Percentiles rank a stretch among this genome's conserved stretches.
These are phyloP conservation scores for Cytospora paraplurivora DNA, from an alignment of 2,329 filamentous ascomycete species.

Conservation along the genomic window DNA sequence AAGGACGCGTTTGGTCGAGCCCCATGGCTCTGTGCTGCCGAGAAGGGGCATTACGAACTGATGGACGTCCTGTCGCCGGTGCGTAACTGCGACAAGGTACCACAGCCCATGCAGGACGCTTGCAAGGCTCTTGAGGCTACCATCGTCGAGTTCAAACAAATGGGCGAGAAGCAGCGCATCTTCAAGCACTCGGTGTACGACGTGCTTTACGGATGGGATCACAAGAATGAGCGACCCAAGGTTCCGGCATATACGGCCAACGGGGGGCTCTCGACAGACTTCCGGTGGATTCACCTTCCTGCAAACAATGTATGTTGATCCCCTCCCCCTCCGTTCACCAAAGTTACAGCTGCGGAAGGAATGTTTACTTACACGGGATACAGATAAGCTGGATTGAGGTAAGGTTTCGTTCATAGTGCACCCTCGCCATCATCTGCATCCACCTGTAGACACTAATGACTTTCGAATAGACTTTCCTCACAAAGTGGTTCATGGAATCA, in stretches of 20 bases:
- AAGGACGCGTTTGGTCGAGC: conserved; percentile 46
- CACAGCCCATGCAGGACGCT: conserved; percentile 45
- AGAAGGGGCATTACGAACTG: conserved; percentile 40
- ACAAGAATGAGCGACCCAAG: conserved; percentile 48
- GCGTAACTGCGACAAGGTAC: conserved; percentile 38
- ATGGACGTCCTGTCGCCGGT: conserved; percentile 43
- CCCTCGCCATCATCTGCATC: conserved; percentile 47
- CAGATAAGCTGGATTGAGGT: conserved; percentile 59
- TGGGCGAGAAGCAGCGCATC: conserved; percentile 45
- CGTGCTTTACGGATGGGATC: conserved; percentile 52
- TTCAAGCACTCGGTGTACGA: conserved; percentile 52
- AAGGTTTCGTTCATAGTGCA: not conserved
- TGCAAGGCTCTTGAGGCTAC: conserved; percentile 54
- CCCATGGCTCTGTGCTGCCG: conserved; percentile 46
- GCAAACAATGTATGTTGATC: conserved; percentile 50
- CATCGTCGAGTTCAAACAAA: conserved; percentile 54
- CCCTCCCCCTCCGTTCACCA: conserved; percentile 35
- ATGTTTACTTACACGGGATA: not conserved
- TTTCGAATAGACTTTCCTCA: conserved; percentile 49
- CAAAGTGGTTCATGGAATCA: conserved; percentile 65
- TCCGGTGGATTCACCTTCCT: conserved; percentile 56
- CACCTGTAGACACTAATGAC: conserved; percentile 34
- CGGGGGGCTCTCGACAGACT: conserved; percentile 44
- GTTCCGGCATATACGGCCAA: conserved; percentile 48
- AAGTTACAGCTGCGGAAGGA: conserved; percentile 20